Percentiles rank a stretch among this genome's conserved stretches.
phyloP scores from a whole-genome alignment of 352 stramenopile genomes.

The Ophiocytium majus region DNA sequence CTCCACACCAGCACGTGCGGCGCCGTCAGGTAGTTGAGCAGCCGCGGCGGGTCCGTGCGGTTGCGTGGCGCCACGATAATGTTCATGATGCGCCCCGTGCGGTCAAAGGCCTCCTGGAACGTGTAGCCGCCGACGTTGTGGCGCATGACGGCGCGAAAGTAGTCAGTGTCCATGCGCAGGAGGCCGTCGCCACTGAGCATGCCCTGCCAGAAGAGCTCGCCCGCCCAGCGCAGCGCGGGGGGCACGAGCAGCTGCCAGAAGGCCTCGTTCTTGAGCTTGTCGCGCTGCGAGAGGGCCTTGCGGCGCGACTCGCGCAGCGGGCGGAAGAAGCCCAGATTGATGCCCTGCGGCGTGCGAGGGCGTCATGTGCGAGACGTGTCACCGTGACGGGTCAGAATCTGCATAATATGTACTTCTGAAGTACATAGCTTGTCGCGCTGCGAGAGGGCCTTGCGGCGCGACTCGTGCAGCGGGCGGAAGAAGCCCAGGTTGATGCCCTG shows the following conservation, averaged over 20 bases:
- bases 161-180: conserved; percentile 58
- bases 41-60: conserved; percentile 82
- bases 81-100: conserved; percentile 96
- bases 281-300: background rate
- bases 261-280: conserved; percentile 52
- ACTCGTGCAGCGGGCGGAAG: conserved; percentile 40
- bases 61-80: conserved; percentile 92
- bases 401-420: background rate
- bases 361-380: too few relatives aligned
- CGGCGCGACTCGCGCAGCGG: conserved; percentile 32
- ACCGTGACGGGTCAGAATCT: too few relatives aligned
- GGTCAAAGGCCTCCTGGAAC: conserved; percentile 95
- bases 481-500: conserved; percentile 34
- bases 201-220: conserved; percentile 40
- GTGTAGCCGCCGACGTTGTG: conserved; percentile 93
- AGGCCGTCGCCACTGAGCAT: conserved; percentile 42
- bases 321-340: conserved; percentile 47
- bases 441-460: background rate
- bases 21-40: conserved; percentile 97
- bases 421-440: conserved; percentile 26
- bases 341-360: too few relatives aligned
- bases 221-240: conserved; percentile 48
- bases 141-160: conserved; percentile 64
- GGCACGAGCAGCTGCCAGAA: conserved; percentile 55
- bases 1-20: conserved; percentile 98